Evolutionary conservation across 169 alveolate species (phyloP).

Genomic region (Plasmodium coatneyi): DNA sequence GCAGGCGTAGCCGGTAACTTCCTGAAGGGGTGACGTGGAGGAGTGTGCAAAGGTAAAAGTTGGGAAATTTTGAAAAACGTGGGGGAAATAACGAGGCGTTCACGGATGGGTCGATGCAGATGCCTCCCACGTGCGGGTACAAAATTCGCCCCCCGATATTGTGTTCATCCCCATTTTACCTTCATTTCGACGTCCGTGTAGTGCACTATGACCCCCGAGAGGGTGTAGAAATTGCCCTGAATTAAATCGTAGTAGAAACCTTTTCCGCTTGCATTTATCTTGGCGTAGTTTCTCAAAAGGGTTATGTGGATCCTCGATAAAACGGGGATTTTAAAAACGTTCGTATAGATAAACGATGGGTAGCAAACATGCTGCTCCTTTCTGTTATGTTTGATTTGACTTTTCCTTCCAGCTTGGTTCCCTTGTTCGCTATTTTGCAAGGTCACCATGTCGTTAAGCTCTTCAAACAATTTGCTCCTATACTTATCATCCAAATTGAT

Average conservation of each 20-base stretch:
- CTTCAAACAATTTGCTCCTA: slow-evolving; percentile 56
- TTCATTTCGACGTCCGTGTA: slow-evolving; percentile 56
- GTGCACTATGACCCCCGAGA: slow-evolving; percentile 61
- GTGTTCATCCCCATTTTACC: not conserved
- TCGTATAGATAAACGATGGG: slow-evolving; percentile 70
- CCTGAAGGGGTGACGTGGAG: slow-evolving; percentile 5
- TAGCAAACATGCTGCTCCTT: not conserved
- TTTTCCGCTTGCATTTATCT: not conserved
- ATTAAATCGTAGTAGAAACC: slow-evolving; percentile 47
- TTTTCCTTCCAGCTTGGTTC: not conserved
- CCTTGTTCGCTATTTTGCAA: not conserved
- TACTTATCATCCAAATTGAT: slow-evolving; percentile 36
- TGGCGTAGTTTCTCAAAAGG: slow-evolving; percentile 11
- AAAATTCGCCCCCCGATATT: not conserved
- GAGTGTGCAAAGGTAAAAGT: not conserved
- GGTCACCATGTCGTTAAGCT: slow-evolving; percentile 17
- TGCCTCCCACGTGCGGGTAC: not conserved
- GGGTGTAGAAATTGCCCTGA: slow-evolving; percentile 42
- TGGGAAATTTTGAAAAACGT: not conserved
- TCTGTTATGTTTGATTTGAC: not conserved
- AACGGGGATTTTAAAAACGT: slow-evolving; percentile 55
- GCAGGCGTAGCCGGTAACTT: slow-evolving; percentile 18
- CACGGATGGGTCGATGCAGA: not conserved
- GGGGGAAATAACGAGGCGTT: not conserved
- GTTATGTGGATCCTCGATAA: slow-evolving; percentile 36